phyloP scores from a whole-genome alignment of 805 yeast species.

The Ogataea nitratoaversa region DNA sequence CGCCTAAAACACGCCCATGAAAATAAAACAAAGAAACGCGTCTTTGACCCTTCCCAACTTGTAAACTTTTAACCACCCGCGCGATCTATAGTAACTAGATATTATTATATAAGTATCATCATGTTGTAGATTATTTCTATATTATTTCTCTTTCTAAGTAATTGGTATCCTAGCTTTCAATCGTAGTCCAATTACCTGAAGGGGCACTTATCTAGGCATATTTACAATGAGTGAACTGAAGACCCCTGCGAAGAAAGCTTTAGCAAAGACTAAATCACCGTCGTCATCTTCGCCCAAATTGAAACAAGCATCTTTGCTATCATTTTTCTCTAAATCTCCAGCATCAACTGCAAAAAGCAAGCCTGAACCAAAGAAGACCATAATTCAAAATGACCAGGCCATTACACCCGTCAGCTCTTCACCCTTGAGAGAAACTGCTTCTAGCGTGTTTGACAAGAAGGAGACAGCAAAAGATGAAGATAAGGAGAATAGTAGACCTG shows the following conservation, averaged over 20 bases:
- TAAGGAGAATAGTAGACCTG: slow-evolving; percentile 9
- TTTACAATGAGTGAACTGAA: slow-evolving; percentile 1
- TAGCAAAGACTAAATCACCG: background rate
- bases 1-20: too few relatives aligned
- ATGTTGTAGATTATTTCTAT: too few relatives aligned
- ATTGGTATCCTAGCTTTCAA: too few relatives aligned
- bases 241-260: slow-evolving; percentile 1
- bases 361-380: background rate
- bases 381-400: background rate
- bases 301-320: slow-evolving; percentile 25
- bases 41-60: too few relatives aligned
- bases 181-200: too few relatives aligned
- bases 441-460: slow-evolving; percentile 1
- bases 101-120: too few relatives aligned
- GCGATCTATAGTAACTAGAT: too few relatives aligned
- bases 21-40: too few relatives aligned
- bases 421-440: slow-evolving; percentile 2
- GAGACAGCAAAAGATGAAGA: slow-evolving; percentile 6
- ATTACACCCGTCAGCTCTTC: slow-evolving; percentile 26
- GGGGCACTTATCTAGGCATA: background rate
- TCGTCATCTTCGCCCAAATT: slow-evolving; percentile 6
- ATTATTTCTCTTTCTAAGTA: too few relatives aligned
- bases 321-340: slow-evolving; percentile 23
- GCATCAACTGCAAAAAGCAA: slow-evolving; percentile 4
- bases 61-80: too few relatives aligned